These are phyloP conservation scores for Mycena amicta DNA, from an alignment of 768 basidiomycete species.

Conservation along the genomic window DNA sequence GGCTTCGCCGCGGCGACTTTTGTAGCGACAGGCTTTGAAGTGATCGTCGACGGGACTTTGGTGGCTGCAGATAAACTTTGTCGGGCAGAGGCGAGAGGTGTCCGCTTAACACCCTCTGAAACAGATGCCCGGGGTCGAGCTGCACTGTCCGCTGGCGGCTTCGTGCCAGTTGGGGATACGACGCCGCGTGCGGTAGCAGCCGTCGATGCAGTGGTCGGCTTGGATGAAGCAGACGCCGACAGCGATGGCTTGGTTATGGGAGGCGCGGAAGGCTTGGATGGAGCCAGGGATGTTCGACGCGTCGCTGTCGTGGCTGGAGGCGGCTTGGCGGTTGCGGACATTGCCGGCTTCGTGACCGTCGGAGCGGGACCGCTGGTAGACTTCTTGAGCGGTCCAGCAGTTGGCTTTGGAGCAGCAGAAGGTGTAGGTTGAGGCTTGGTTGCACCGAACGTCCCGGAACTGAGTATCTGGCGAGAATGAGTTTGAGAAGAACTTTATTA, in stretches of 20 bases:
- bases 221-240: conserved; percentile 43
- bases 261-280: conserved; percentile 38
- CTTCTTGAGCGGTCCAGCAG: conserved; percentile 39
- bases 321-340: conserved; percentile 33
- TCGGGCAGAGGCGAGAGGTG: conserved; percentile 40
- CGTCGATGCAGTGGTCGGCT: conserved; percentile 36
- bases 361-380: conserved; percentile 40
- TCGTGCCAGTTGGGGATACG: conserved; percentile 60
- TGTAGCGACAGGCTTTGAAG: conserved; percentile 32
- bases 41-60: conserved; percentile 33
- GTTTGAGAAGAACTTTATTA: conserved; percentile 20
- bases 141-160: conserved; percentile 35
- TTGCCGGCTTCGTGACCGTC: conserved; percentile 41
- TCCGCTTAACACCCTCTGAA: conserved; percentile 64
- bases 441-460: conserved; percentile 66
- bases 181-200: conserved; percentile 44
- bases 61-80: conserved; percentile 42
- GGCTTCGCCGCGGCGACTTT: conserved; percentile 34
- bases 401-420: conserved; percentile 42
- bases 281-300: conserved; percentile 50
- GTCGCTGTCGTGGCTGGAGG: conserved; percentile 35
- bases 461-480: conserved; percentile 50
- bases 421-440: conserved; percentile 18
- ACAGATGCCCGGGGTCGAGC: conserved; percentile 67
- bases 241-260: conserved; percentile 38